phyloP scores from a whole-genome alignment of 805 yeast species.

The Kodamaea nitidulidarum region DNA sequence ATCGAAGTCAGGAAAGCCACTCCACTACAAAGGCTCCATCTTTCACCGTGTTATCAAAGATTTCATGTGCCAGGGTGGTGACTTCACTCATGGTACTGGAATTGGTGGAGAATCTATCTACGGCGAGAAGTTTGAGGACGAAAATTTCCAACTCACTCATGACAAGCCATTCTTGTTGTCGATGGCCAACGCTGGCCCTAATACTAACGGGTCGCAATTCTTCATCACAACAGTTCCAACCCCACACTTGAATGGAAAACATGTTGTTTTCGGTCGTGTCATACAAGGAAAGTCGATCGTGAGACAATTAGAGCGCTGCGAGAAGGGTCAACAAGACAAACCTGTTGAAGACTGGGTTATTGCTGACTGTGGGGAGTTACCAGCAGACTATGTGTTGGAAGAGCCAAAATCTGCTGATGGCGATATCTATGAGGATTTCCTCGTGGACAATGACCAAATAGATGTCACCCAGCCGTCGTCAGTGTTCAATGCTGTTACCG shows the following conservation, averaged over 20 bases:
- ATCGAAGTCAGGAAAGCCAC: conserved; percentile 55
- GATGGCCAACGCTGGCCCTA: conserved; percentile 97
- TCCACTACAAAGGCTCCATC: conserved; percentile 75
- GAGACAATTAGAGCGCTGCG: conserved; percentile 68
- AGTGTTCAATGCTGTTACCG: conserved; percentile 61
- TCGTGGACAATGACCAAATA: conserved; percentile 69
- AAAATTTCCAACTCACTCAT: conserved; percentile 72
- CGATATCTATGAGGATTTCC: conserved; percentile 70
- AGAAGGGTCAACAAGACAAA: conserved; percentile 62
- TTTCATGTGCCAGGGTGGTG: conserved; percentile 96
- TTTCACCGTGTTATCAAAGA: conserved; percentile 89
- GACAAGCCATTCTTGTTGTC: conserved; percentile 83
- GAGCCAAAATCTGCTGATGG: conserved; percentile 59
- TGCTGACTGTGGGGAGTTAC: conserved; percentile 73
- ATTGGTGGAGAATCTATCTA: conserved; percentile 44
- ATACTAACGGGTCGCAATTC: conserved; percentile 94
- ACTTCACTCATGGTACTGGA: conserved; percentile 46
- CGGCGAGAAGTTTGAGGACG: conserved; percentile 75
- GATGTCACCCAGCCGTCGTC: conserved; percentile 57
- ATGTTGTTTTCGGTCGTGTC: conserved; percentile 93
- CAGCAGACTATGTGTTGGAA: conserved; percentile 52
- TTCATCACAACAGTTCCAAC: conserved; percentile 90
- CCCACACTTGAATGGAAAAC: conserved; percentile 93
- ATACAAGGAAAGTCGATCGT: conserved; percentile 75
- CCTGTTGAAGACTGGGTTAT: conserved; percentile 72